Conservation (phyloP, 2,329 filamentous ascomycete genomes). For the Gnomoniopsis sp. region DNA sequence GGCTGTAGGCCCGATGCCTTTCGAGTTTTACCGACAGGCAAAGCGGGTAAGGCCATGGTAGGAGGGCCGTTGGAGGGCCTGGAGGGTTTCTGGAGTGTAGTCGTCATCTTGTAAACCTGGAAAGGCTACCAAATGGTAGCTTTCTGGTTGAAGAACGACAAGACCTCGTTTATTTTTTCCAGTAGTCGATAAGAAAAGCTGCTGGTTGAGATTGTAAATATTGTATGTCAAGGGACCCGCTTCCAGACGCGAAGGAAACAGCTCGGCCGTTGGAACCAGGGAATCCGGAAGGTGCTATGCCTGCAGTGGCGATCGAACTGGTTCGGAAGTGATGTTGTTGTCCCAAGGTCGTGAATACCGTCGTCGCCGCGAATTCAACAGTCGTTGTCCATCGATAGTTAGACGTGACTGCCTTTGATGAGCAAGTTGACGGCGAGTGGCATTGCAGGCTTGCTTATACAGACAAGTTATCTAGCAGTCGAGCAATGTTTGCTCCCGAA, state of each 20-base stretch:
- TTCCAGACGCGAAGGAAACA: not conserved
- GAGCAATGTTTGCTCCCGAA: not conserved
- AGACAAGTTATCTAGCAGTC: not conserved
- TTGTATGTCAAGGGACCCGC: not conserved
- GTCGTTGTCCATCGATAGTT: slow-evolving; percentile 8
- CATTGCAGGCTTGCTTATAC: not conserved
- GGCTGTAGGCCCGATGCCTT: slow-evolving; percentile 40
- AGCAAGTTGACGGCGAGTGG: not conserved
- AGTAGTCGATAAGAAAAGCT: not conserved
- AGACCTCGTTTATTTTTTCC: not conserved
- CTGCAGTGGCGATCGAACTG: not conserved
- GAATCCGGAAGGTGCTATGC: not conserved
- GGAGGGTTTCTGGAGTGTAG: slow-evolving; percentile 63
- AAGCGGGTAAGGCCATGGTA: slow-evolving; percentile 66
- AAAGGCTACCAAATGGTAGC: slow-evolving; percentile 15
- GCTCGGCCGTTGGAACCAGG: not conserved
- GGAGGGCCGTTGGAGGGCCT: slow-evolving; percentile 69
- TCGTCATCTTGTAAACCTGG: slow-evolving; percentile 41
- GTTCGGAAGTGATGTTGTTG: not conserved
- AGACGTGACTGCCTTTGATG: not conserved
- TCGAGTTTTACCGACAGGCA: slow-evolving; percentile 70
- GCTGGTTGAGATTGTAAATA: too few species aligned
- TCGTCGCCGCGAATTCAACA: not conserved
- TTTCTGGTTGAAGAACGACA: slow-evolving; percentile 5
- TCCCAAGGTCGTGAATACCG: not conserved